These are phyloP conservation scores for Nothophytophthora sp. DNA, from an alignment of 352 stramenopile species.

Conservation along the genomic window DNA sequence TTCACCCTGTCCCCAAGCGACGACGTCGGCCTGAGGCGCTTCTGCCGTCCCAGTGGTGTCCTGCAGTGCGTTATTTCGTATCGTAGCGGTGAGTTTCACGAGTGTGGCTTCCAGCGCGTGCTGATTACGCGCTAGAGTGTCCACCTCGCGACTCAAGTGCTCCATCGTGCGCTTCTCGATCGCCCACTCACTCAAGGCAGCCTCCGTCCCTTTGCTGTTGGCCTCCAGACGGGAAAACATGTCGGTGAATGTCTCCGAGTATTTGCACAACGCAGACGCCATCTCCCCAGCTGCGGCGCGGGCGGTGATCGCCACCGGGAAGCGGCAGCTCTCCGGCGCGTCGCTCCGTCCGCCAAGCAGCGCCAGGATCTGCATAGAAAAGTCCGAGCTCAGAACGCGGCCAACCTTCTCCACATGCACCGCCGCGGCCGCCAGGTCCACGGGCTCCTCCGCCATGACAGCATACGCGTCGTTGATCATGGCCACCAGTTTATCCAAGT, in stretches of 20 bases:
- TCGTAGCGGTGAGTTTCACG: slow-evolving; percentile 13
- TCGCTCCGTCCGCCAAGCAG: slow-evolving; percentile 36
- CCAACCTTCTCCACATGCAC: slow-evolving; percentile 59
- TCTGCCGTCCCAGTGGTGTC: slow-evolving; percentile 1
- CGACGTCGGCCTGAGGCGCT: not conserved
- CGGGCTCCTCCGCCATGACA: slow-evolving; percentile 48
- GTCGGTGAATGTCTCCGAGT: slow-evolving; percentile 63
- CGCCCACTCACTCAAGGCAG: slow-evolving; percentile 29
- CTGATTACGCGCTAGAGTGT: slow-evolving; percentile 46
- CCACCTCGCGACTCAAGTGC: slow-evolving; percentile 40
- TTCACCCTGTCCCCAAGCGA: not conserved
- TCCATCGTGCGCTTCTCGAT: slow-evolving; percentile 45
- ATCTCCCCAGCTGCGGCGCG: slow-evolving; percentile 33
- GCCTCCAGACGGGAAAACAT: slow-evolving; percentile 36
- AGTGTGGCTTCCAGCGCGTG: slow-evolving; percentile 33
- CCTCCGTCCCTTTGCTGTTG: slow-evolving; percentile 20
- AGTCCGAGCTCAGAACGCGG: slow-evolving; percentile 59
- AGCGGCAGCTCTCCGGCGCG: slow-evolving; percentile 35
- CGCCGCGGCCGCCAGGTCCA: slow-evolving; percentile 46
- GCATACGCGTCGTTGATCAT: slow-evolving; percentile 80
- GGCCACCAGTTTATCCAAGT: slow-evolving; percentile 67
- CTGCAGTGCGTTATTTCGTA: slow-evolving; percentile 16
- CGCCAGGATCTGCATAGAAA: slow-evolving; percentile 63
- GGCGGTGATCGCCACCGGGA: slow-evolving; percentile 25
- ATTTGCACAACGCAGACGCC: slow-evolving; percentile 38